Conservation (phyloP, 805 yeast species). For the Starmerella etchellsii region DNA sequence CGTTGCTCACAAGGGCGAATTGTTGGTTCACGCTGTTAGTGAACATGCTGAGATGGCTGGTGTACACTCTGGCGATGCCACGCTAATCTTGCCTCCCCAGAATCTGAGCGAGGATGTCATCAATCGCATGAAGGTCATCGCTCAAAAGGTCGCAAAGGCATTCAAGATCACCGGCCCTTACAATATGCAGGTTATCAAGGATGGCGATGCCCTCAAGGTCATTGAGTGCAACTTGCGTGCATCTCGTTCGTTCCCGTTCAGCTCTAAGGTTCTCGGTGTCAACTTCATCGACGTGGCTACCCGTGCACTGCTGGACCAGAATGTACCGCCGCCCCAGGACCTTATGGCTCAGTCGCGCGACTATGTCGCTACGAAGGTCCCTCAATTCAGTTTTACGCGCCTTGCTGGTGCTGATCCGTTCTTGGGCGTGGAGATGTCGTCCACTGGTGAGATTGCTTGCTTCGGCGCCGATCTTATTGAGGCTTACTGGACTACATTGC, state of each 20-base stretch:
- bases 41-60: conserved; percentile 99
- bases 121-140: conserved; percentile 68
- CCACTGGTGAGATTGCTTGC: conserved; percentile 98
- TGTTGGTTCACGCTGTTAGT: conserved; percentile 86
- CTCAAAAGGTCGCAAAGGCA: conserved; percentile 86
- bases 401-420: conserved; percentile 99
- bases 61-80: conserved; percentile 97
- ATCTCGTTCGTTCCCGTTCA: conserved; percentile 97
- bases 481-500: conserved; percentile 96
- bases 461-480: conserved; percentile 76
- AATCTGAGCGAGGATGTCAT: conserved; percentile 51
- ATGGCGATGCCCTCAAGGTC: conserved; percentile 88
- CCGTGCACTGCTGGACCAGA: conserved; percentile 61
- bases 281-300: conserved; percentile 94
- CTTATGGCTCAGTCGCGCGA: conserved; percentile 63
- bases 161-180: conserved; percentile 96
- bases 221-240: conserved; percentile 98
- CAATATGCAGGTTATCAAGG: conserved; percentile 96
- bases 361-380: conserved; percentile 93
- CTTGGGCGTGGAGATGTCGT: conserved; percentile 98
- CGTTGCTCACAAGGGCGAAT: conserved; percentile 80
- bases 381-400: conserved; percentile 96
- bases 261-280: conserved; percentile 87
- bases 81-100: conserved; percentile 87
- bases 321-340: conserved; percentile 67